These are phyloP conservation scores for Stephania japonica DNA, from an alignment of 164 flowering plant genomes.

Conservation along the genomic window DNA sequence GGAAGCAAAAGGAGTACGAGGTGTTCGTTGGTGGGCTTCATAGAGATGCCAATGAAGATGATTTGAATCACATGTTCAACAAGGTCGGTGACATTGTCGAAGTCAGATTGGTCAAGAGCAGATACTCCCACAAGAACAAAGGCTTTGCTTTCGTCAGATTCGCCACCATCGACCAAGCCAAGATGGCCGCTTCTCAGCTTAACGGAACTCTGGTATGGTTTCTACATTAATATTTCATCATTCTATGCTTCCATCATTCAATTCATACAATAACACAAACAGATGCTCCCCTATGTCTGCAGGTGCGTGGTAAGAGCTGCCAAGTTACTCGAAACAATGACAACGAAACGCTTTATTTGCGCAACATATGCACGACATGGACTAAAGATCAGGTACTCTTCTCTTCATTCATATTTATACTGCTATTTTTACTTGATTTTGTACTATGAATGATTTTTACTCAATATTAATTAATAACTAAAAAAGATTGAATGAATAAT, in stretches of 20 bases:
- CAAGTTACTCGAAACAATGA: constrained; percentile 25
- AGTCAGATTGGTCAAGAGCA: constrained; percentile 21
- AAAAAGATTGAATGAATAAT: background rate
- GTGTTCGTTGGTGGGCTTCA: constrained; percentile 25
- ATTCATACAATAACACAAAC: background rate
- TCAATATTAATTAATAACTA: no score
- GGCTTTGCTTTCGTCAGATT: constrained; percentile 30
- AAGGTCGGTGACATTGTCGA: constrained; percentile 21
- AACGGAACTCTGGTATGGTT: constrained; percentile 18
- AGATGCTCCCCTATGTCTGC: no score
- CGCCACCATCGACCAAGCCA: constrained; percentile 24
- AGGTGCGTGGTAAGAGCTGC: constrained; percentile 28
- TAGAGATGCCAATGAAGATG: constrained; percentile 24
- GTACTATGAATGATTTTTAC: no score
- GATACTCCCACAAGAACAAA: constrained; percentile 16
- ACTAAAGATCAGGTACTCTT: constrained; percentile 21
- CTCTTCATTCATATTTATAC: background rate
- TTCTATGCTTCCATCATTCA: background rate
- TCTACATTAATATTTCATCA: background rate
- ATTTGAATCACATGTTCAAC: constrained; percentile 17
- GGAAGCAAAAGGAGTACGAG: constrained; percentile 22
- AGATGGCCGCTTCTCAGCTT: constrained; percentile 16
- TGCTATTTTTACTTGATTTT: no score
- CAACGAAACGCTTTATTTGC: constrained; percentile 28
- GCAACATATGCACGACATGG: constrained; percentile 32